Evolutionary conservation across 2,329 filamentous ascomycete genomes (phyloP).

Genomic region (Penicillium sp.): DNA sequence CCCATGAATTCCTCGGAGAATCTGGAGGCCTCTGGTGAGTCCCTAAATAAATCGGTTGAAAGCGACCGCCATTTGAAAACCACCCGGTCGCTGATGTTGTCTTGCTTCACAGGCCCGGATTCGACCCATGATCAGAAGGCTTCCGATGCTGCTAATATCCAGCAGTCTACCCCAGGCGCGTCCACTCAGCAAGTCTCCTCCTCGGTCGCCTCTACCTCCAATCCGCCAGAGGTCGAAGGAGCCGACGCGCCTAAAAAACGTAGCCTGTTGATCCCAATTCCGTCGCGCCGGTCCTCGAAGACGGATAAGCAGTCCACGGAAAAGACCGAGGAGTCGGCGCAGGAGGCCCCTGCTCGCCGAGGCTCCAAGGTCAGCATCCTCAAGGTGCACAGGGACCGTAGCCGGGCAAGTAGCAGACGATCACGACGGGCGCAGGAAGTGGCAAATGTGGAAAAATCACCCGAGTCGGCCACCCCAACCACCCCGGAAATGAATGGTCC

Average conservation of each 20-base stretch:
- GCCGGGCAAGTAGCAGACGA: constrained; percentile 60
- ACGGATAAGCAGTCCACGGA: constrained; percentile 37
- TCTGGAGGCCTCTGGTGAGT: constrained; percentile 30
- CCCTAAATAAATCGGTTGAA: neutral
- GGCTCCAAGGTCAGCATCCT: constrained; percentile 67
- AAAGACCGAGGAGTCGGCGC: constrained; percentile 32
- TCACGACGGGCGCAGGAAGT: constrained; percentile 37
- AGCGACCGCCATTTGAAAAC: neutral
- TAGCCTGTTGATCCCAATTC: constrained; percentile 36
- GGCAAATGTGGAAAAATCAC: constrained; percentile 33
- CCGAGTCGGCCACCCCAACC: constrained; percentile 24
- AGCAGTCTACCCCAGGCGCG: constrained; percentile 20
- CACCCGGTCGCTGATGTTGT: neutral
- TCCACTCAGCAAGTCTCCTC: constrained; percentile 16
- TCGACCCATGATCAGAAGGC: constrained; percentile 21
- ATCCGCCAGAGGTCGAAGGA: constrained; percentile 14
- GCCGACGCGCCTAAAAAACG: constrained; percentile 36
- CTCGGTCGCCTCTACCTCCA: constrained; percentile 5
- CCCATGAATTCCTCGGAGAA: constrained; percentile 35
- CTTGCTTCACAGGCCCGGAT: constrained; percentile 25
- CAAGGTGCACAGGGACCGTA: constrained; percentile 65
- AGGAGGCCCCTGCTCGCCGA: constrained; percentile 52
- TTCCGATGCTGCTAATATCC: constrained; percentile 23
- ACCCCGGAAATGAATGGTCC: constrained; percentile 32
- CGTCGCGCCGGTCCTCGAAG: constrained; percentile 41